phyloP scores from a whole-genome alignment of 768 basidiomycete genomes.

The Mycena galericulata region DNA sequence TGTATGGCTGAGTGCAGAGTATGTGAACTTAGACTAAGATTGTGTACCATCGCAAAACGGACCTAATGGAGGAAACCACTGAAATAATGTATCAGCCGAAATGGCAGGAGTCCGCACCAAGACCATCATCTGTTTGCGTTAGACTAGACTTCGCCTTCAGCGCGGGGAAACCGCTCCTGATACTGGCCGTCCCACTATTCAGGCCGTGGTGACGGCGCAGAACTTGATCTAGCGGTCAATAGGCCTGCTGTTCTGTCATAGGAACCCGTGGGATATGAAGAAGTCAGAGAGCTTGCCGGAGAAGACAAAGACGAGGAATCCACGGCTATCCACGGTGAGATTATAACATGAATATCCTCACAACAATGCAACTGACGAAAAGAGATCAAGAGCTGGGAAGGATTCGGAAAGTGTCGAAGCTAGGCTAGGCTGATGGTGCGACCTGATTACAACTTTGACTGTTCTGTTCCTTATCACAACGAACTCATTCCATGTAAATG shows the following conservation, averaged over 20 bases:
- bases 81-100: not conserved
- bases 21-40: too few species aligned
- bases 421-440: too few species aligned
- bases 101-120: not conserved
- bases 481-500: too few species aligned
- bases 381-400: too few species aligned
- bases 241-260: not conserved
- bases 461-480: too few species aligned
- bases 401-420: too few species aligned
- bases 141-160: not conserved
- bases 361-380: too few species aligned
- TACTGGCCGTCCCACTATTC: not conserved
- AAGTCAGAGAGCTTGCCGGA: not conserved
- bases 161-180: not conserved
- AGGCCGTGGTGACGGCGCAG: not conserved
- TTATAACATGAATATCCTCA: too few species aligned
- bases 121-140: not conserved
- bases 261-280: slow-evolving; percentile 6
- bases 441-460: too few species aligned
- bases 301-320: not conserved
- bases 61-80: not conserved
- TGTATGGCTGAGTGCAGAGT: too few species aligned
- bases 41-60: not conserved
- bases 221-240: not conserved
- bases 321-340: too few species aligned